Evolutionary conservation across 805 yeast species (phyloP).

Genomic region (Cyberlindnera maritima): DNA sequence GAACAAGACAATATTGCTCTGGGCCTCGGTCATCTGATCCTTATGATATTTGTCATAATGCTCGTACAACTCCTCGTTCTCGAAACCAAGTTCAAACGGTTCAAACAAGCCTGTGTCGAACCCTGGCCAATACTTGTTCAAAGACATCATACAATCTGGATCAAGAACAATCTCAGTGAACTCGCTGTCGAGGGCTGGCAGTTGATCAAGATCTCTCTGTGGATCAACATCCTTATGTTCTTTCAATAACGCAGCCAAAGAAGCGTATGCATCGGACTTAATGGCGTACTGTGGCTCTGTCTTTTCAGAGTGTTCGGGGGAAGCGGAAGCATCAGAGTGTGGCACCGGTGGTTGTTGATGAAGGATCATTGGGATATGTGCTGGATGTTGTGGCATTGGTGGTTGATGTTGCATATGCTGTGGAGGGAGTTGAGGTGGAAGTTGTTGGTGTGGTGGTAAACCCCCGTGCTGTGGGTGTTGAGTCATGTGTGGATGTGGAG

Average conservation of each 20-base stretch:
- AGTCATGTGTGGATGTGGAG: neutral
- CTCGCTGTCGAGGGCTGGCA: conserved; percentile 20
- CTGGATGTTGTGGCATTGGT: neutral
- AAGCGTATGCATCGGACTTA: conserved; percentile 17
- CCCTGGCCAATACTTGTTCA: conserved; percentile 23
- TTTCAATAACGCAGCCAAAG: conserved; percentile 15
- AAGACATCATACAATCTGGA: conserved; percentile 22
- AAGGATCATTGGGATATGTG: neutral
- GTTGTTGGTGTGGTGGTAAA: neutral
- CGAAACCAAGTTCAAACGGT: conserved; percentile 20
- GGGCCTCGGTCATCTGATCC: conserved; percentile 21
- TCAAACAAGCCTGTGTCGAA: conserved; percentile 7
- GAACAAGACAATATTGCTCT: conserved; percentile 25
- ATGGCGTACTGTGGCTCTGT: conserved; percentile 17
- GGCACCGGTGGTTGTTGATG: neutral
- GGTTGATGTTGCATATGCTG: neutral
- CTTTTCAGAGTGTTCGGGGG: neutral
- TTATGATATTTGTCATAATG: conserved; percentile 22
- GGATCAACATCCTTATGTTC: conserved; percentile 21
- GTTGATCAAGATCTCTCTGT: conserved; percentile 15
- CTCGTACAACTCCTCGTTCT: conserved; percentile 20
- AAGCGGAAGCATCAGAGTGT: neutral
- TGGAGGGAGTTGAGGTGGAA: neutral
- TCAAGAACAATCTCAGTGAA: conserved; percentile 24
- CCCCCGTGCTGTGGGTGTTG: neutral